Evolutionary conservation across 768 basidiomycete species (phyloP).

Genomic region (Cystobasidium tubakii): DNA sequence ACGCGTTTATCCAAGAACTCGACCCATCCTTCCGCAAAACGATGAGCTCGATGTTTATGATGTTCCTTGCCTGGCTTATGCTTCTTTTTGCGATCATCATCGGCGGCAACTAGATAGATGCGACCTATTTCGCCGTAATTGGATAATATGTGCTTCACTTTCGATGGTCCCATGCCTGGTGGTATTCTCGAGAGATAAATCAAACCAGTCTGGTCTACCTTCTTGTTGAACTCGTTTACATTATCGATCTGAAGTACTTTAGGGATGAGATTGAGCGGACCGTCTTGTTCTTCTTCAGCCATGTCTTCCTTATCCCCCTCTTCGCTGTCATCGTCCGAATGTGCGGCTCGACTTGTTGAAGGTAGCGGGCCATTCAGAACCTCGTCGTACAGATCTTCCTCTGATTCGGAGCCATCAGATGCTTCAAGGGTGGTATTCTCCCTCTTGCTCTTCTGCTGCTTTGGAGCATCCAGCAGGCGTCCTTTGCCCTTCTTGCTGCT

Average conservation of each 20-base stretch:
- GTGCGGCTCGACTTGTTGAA: background rate
- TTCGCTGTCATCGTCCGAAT: background rate
- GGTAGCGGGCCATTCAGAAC: conserved; percentile 30
- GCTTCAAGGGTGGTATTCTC: background rate
- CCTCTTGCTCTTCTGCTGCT: background rate
- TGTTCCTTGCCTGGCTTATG: conserved; percentile 30
- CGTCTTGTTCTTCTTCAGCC: conserved; percentile 46
- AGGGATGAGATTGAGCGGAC: conserved; percentile 10
- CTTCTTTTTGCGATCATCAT: conserved; percentile 27
- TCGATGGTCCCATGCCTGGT: conserved; percentile 93
- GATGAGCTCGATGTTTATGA: conserved; percentile 48
- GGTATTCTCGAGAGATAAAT: conserved; percentile 94
- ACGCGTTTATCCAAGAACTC: conserved; percentile 93
- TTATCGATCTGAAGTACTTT: conserved; percentile 34
- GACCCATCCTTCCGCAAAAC: conserved; percentile 95
- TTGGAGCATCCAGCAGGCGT: background rate
- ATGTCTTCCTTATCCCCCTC: background rate
- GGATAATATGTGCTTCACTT: conserved; percentile 88
- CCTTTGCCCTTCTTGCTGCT: conserved; percentile 28
- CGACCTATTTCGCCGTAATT: conserved; percentile 82
- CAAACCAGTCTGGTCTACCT: conserved; percentile 50
- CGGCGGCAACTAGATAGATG: conserved; percentile 61
- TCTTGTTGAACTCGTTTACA: conserved; percentile 26
- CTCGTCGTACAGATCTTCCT: conserved; percentile 26
- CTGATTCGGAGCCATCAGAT: conserved; percentile 2